Conservation (phyloP, 805 yeast species). For the Kregervanrija delftensis region DNA sequence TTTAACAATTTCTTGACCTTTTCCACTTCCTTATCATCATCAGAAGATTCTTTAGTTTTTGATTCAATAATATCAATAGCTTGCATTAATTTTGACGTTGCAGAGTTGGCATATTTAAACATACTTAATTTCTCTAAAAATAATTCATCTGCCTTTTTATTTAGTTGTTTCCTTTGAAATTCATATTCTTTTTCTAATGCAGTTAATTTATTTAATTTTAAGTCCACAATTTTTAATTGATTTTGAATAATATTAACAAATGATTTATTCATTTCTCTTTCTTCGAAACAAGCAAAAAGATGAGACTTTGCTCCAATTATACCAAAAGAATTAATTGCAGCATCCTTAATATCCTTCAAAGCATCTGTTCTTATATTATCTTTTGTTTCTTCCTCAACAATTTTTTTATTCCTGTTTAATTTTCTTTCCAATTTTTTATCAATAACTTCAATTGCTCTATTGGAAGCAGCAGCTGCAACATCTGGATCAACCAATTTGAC, state of each 20-base stretch:
- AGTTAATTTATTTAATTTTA: conserved; percentile 53
- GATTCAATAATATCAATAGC: conserved; percentile 25
- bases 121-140: conserved; percentile 62
- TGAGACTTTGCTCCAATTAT: conserved; percentile 73
- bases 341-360: conserved; percentile 40
- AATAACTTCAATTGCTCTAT: conserved; percentile 46
- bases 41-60: background rate
- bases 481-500: conserved; percentile 80
- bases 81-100: conserved; percentile 41
- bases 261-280: conserved; percentile 62
- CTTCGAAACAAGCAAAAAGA: conserved; percentile 73
- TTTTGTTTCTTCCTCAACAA: conserved; percentile 12
- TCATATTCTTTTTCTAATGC: conserved; percentile 62
- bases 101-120: conserved; percentile 47
- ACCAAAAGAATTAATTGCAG: conserved; percentile 66
- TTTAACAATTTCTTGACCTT: conserved; percentile 17
- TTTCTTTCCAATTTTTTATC: conserved; percentile 37
- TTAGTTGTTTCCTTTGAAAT: conserved; percentile 51
- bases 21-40: conserved; percentile 7
- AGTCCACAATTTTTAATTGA: conserved; percentile 55
- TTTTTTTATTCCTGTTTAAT: conserved; percentile 23
- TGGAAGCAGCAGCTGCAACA: conserved; percentile 77
- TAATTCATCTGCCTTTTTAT: conserved; percentile 59
- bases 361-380: conserved; percentile 11
- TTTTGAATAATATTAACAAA: conserved; percentile 52